phyloP scores from a whole-genome alignment of 2,329 filamentous ascomycete species.

The Penicillium sp. region DNA sequence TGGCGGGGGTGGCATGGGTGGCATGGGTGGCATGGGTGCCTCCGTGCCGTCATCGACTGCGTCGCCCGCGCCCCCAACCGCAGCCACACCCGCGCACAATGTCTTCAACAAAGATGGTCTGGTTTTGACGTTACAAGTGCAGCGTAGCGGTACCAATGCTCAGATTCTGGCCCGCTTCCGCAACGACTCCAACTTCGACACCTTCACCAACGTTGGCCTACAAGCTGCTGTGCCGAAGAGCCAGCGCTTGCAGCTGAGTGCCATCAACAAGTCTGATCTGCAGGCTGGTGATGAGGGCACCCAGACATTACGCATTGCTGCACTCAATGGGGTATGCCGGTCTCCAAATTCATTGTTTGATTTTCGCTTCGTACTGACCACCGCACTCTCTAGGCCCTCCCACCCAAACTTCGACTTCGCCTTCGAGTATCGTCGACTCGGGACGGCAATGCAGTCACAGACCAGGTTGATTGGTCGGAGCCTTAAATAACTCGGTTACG shows the following conservation, averaged over 20 bases:
- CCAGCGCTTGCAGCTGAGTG: constrained; percentile 86
- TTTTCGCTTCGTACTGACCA: constrained; percentile 21
- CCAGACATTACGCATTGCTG: constrained; percentile 81
- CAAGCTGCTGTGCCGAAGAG: constrained; percentile 96
- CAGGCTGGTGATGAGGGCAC: constrained; percentile 73
- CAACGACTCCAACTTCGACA: constrained; percentile 62
- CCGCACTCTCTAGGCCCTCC: constrained; percentile 54
- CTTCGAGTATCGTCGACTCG: constrained; percentile 77
- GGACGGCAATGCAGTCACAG: constrained; percentile 65
- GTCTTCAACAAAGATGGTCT: constrained; percentile 87
- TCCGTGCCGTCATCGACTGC: constrained; percentile 35
- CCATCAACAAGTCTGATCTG: constrained; percentile 75
- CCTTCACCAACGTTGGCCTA: constrained; percentile 69
- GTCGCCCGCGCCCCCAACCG: constrained; percentile 47
- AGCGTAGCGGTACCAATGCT: constrained; percentile 63
- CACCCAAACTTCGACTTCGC: constrained; percentile 66
- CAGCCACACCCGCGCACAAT: constrained; percentile 50
- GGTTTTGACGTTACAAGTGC: constrained; percentile 71
- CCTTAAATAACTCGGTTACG: constrained; percentile 37
- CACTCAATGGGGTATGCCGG: constrained; percentile 77
- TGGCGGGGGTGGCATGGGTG: constrained; percentile 36
- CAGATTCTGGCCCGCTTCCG: constrained; percentile 80
- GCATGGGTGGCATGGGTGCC: constrained; percentile 39
- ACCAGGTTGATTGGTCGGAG: constrained; percentile 97
- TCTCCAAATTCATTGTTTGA: background rate